Evolutionary conservation across 495 filamentous ascomycete species (phyloP).

Genomic region (Neurospora sp.): DNA sequence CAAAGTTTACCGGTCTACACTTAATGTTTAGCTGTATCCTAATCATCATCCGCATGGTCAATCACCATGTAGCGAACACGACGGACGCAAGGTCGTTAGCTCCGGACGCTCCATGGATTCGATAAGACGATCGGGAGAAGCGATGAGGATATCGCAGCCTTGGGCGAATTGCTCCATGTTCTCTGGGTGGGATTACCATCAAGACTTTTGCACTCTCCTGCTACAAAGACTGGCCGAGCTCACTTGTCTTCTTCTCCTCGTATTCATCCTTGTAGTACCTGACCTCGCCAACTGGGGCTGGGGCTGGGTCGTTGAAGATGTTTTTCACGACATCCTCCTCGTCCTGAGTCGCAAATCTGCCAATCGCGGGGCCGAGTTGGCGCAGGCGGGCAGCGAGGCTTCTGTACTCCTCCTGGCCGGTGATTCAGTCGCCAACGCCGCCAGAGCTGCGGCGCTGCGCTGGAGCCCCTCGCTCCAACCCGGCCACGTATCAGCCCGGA

Average conservation of each 20-base stretch:
- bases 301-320: not conserved
- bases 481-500: slow-evolving; percentile 25
- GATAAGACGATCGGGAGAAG: slow-evolving; percentile 10
- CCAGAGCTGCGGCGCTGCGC: no score
- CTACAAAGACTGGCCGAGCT: not conserved
- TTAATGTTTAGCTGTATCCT: not conserved
- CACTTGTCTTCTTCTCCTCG: not conserved
- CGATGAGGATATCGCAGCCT: not conserved
- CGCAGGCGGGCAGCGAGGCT: not conserved
- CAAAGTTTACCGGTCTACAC: not conserved
- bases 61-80: not conserved
- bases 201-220: not conserved
- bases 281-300: not conserved
- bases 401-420: not conserved
- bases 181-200: slow-evolving; percentile 14
- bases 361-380: not conserved
- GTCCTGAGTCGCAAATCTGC: not conserved
- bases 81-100: not conserved
- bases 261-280: not conserved
- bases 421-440: not conserved
- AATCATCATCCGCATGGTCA: not conserved
- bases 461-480: slow-evolving; percentile 56
- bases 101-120: not conserved
- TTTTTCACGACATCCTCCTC: not conserved
- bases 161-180: slow-evolving; percentile 34